Conservation (phyloP, 106 monocot species). For the Allium cepa region DNA sequence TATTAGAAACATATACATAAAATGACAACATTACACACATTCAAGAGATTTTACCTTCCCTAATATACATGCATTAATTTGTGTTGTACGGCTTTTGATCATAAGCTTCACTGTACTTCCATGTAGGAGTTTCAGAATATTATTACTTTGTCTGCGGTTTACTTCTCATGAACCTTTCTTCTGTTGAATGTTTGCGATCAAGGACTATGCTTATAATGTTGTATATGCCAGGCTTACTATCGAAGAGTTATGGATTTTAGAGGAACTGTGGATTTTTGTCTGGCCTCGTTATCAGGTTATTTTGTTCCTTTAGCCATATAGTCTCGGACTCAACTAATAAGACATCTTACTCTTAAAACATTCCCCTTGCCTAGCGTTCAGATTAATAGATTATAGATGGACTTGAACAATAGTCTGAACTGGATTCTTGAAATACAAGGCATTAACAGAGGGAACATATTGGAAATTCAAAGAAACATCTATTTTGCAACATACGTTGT, state of each 20-base stretch:
- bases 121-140: background rate
- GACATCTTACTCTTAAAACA: too few species aligned
- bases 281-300: constrained; percentile 3
- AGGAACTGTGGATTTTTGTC: background rate
- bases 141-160: background rate
- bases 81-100: background rate
- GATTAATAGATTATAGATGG: too few species aligned
- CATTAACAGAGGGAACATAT: too few species aligned
- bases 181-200: background rate
- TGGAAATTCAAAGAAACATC: too few species aligned
- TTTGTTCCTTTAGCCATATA: background rate
- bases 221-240: background rate
- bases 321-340: too few species aligned
- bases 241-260: constrained; percentile 1
- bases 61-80: background rate
- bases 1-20: background rate
- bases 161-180: background rate
- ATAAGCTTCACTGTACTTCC: background rate
- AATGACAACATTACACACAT: background rate
- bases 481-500: too few species aligned
- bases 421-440: too few species aligned
- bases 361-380: too few species aligned
- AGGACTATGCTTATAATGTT: constrained; percentile 6
- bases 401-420: too few species aligned
- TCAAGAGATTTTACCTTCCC: background rate